phyloP scores from a whole-genome alignment of 805 yeast species.

The Candida xiaguanensis region DNA sequence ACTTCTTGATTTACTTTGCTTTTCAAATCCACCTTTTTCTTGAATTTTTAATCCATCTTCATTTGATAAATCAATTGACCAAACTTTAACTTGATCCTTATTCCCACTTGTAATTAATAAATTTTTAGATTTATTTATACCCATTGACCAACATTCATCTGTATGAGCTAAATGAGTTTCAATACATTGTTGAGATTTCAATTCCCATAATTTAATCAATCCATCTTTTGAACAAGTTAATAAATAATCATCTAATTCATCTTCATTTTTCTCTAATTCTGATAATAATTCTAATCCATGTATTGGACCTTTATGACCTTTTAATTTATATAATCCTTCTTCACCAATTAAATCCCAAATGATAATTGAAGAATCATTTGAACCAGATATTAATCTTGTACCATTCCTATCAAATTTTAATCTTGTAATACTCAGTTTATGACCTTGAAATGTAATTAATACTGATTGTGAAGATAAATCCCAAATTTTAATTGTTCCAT shows the following conservation, averaged over 20 bases:
- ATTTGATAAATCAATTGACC: conserved; percentile 62
- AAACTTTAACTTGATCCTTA: conserved; percentile 78
- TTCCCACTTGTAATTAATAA: conserved; percentile 69
- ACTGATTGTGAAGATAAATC: conserved; percentile 79
- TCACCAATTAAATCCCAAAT: conserved; percentile 96
- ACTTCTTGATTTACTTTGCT: conserved; percentile 74
- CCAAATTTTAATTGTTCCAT: conserved; percentile 90
- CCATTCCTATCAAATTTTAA: conserved; percentile 76
- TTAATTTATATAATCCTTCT: conserved; percentile 78
- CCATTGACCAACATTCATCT: conserved; percentile 90
- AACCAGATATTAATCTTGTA: conserved; percentile 81
- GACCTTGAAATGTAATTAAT: conserved; percentile 85
- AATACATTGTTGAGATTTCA: conserved; percentile 81
- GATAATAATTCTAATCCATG: conserved; percentile 64
- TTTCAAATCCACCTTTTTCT: conserved; percentile 66
- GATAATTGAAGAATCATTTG: conserved; percentile 77
- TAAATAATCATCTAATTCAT: conserved; percentile 65
- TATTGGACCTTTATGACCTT: conserved; percentile 86
- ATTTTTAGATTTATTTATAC: conserved; percentile 37
- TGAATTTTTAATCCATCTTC: conserved; percentile 47
- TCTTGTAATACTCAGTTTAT: conserved; percentile 69
- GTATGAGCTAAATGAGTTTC: conserved; percentile 94
- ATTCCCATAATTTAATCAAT: conserved; percentile 87
- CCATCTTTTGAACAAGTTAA: conserved; percentile 86
- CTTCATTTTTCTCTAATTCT: conserved; percentile 21